Base-by-base conservation (phyloP, 225 moss, liverwort and hornwort genomes). In the Thuidium tamariscinum region DNA sequence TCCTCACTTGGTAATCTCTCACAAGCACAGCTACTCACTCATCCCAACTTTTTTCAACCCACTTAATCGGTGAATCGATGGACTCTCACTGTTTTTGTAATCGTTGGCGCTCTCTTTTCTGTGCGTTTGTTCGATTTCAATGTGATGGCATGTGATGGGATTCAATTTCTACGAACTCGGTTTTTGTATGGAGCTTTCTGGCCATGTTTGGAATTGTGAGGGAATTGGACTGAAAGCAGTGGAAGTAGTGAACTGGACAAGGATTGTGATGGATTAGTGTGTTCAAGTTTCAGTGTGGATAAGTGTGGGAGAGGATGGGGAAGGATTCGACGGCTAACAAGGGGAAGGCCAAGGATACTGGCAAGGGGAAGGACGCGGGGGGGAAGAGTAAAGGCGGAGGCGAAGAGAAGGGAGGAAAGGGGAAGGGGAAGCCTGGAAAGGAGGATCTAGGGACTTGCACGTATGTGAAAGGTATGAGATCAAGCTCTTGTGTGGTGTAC, bases 391-490 rank as follows among this genome's bases (percentile, higher is more conserved):
- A 96, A 90, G 87, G 87, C 57, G 92, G 92, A 62, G 94, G 89
- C 6, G 92, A 86, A 34, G 97, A 92, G 36, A 94, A 95, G 89
- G 93, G 86, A 44, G 95, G 93, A 20, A 96, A 96, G 87, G 96
- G 96, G 26, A 98, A 98, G 86, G 96, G 95, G 20, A 98, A 97
- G 85, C 89, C 92, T 32, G 91, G 81, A 71, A 94, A 89, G 88
- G 99, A 95, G 56, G 99, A 95, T 26, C 95, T 99, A 23, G 99
- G 99, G 72, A 99, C 99, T 54, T 99, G 99, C 86, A 96, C 99
- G 51, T 97, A 99, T 82, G 99, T 99, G 74, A 99, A 97, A 99
- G 97, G 97, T 97, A 83, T 64, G 67, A 30, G 51, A n/a, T 65
- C 26, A 16, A 49, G 42, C 57, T 61, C 46, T 74, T 70, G 82